A percentile compares a stretch with the other conserved stretches of the same genome.
phyloP scores from a whole-genome alignment of 192 early-diverging fungal species.

The Glomus cerebriforme region DNA sequence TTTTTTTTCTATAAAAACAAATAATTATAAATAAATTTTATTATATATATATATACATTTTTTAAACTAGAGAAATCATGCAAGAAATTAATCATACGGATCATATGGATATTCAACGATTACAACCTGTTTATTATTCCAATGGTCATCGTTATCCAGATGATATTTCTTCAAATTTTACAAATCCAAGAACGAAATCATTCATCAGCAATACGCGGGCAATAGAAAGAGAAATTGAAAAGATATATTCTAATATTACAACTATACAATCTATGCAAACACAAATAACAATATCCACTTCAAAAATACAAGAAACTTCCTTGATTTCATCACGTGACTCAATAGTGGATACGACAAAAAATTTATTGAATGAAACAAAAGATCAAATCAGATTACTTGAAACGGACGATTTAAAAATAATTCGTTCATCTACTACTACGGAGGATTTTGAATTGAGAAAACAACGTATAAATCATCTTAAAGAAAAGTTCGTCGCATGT shows the following conservation, averaged over 20 bases:
- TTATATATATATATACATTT: no score
- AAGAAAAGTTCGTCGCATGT: conserved; percentile 60
- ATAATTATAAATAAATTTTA: no score
- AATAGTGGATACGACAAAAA: background rate
- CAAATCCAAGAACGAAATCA: background rate
- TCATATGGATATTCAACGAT: no score
- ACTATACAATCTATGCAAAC: background rate
- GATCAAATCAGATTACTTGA: background rate
- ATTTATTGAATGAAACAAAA: background rate
- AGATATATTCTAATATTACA: background rate
- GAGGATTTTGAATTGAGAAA: background rate
- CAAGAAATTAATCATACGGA: no score
- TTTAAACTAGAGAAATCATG: no score
- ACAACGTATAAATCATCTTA: conserved; percentile 39
- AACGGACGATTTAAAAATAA: background rate
- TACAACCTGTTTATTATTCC: no score
- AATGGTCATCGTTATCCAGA: no score
- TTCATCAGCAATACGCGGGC: background rate
- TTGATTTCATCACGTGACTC: background rate
- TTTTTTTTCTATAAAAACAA: no score
- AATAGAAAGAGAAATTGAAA: background rate
- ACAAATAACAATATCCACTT: background rate
- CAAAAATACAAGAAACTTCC: background rate
- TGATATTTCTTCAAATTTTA: background rate
- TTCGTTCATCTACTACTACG: background rate